Percentiles rank a stretch among this genome's conserved stretches.
Evolutionary conservation across 1,284 basidiomycete genomes (phyloP).

Genomic region (Cystobasidium slooffiae): DNA sequence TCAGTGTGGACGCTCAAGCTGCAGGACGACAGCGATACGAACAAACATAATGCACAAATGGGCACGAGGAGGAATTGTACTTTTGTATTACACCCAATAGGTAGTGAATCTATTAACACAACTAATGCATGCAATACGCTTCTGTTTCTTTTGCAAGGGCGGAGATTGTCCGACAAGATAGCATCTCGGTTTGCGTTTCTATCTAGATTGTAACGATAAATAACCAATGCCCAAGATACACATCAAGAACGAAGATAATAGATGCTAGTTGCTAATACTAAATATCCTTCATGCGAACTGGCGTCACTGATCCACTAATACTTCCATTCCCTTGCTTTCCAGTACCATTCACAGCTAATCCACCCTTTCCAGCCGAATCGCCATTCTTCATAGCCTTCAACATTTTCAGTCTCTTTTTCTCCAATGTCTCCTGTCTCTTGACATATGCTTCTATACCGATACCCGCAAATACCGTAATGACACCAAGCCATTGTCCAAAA

Average conservation of each 20-base stretch:
- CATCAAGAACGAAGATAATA: neutral
- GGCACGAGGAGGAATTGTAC: too few relatives aligned
- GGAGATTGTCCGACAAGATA: too few relatives aligned
- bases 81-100: too few relatives aligned
- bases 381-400: slow-evolving; percentile 38
- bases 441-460: slow-evolving; percentile 87
- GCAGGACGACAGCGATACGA: too few relatives aligned
- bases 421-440: slow-evolving; percentile 68
- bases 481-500: slow-evolving; percentile 85
- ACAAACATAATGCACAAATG: too few relatives aligned
- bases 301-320: slow-evolving; percentile 27
- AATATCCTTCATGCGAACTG: slow-evolving; percentile 36
- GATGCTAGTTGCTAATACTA: neutral
- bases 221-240: too few relatives aligned
- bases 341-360: neutral
- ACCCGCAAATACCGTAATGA: slow-evolving; percentile 69
- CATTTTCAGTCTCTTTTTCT: slow-evolving; percentile 41
- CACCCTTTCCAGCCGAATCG: neutral
- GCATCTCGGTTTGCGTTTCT: too few relatives aligned
- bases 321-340: slow-evolving; percentile 3
- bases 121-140: too few relatives aligned
- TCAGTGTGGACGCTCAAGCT: too few relatives aligned
- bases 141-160: too few relatives aligned
- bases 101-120: too few relatives aligned
- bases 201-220: too few relatives aligned